phyloP scores from a whole-genome alignment of 441 rosid genomes.

The Corymbia citriodora region DNA sequence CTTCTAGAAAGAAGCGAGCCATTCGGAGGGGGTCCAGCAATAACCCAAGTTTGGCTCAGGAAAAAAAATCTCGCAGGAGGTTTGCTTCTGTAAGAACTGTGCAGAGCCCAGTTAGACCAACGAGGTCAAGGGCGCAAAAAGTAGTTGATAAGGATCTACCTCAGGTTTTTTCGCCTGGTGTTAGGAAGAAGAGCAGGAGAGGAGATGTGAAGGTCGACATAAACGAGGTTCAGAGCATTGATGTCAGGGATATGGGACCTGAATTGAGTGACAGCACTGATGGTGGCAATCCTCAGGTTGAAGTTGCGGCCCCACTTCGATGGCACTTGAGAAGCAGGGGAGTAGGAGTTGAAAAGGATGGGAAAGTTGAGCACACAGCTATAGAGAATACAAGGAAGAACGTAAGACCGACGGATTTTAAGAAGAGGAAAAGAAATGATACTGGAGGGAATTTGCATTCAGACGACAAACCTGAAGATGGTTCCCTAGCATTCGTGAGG shows the following conservation, averaged over 20 bases:
- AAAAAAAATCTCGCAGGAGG: background rate
- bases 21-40: background rate
- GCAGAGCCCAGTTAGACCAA: background rate
- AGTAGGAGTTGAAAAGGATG: background rate
- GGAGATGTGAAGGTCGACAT: background rate
- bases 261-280: background rate
- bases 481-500: background rate
- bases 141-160: background rate
- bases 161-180: background rate
- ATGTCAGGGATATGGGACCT: background rate
- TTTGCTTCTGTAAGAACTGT: background rate
- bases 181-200: conserved; percentile 25
- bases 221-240: background rate
- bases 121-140: background rate
- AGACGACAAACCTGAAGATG: background rate
- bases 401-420: background rate
- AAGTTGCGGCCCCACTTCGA: background rate
- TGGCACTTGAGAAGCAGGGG: conserved; percentile 18
- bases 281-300: background rate
- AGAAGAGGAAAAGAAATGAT: background rate
- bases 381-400: background rate
- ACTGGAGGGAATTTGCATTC: background rate
- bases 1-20: conserved; percentile 10
- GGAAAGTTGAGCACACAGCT: background rate
- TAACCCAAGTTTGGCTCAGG: background rate